Conservation (phyloP, 1,139 yeast genomes). For the Pichia sp. region DNA sequence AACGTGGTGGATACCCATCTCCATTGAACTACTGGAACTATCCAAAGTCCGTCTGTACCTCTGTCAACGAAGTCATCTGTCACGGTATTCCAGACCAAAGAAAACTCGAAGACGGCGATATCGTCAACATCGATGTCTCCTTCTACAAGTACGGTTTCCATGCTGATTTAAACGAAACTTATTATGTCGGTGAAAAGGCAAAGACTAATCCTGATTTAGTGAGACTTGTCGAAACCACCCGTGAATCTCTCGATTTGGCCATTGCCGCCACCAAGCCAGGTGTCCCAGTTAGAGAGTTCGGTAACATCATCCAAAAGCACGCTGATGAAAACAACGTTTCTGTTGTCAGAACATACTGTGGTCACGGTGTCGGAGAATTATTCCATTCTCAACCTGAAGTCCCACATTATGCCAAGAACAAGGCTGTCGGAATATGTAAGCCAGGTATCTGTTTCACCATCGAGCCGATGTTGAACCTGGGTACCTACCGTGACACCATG, state of each 20-base stretch:
- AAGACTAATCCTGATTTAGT: constrained; percentile 71
- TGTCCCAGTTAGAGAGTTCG: constrained; percentile 79
- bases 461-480: constrained; percentile 96
- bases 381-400: constrained; percentile 95
- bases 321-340: constrained; percentile 79
- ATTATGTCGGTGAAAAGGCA: constrained; percentile 93
- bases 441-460: constrained; percentile 98
- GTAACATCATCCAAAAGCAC: constrained; percentile 85
- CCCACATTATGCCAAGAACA: constrained; percentile 93
- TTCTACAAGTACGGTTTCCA: constrained; percentile 86
- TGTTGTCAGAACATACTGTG: constrained; percentile 89
- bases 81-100: constrained; percentile 97
- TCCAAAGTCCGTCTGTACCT: constrained; percentile 92
- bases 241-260: constrained; percentile 85
- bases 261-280: constrained; percentile 91
- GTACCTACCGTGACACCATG: constrained; percentile 73
- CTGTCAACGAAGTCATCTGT: constrained; percentile 92
- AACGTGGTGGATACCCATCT: constrained; percentile 91
- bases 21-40: constrained; percentile 93
- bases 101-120: constrained; percentile 88
- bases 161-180: constrained; percentile 95
- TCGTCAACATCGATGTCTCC: constrained; percentile 87
- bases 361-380: constrained; percentile 86
- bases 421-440: constrained; percentile 90
- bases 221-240: constrained; percentile 88